Base-by-base conservation (phyloP, 2,329 filamentous ascomycete genomes). In the Stagonosporopsis cucurbitacearum region DNA sequence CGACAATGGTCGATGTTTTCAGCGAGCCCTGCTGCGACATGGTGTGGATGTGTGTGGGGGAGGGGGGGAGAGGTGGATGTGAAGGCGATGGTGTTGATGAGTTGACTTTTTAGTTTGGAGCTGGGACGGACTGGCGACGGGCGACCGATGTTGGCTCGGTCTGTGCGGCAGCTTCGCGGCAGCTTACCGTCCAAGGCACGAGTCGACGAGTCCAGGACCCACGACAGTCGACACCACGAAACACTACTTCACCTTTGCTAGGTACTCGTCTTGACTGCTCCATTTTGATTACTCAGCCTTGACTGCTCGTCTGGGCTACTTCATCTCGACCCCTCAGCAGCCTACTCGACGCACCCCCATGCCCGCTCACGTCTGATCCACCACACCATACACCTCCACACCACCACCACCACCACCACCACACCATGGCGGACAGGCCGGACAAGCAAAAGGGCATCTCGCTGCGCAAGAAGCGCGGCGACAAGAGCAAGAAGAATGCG, bases 391-490 rank as follows among this genome's bases (percentile, higher is more conserved):
- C 19, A 19, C 20, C 3, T 11, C 19, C 45, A 22, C 33, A 23
- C 44, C 43, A 53, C 44, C 39, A 1, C 12, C 41, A 33, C 25
- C 9, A 15, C 12, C 13, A 23, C 23, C 11, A 11, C 19, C 36
- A 39, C 35, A 48, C 39, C 25, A 35, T 84, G 78, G 83, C 84
- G 66, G 78, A 79, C 23, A 75, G 78, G 66, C 77, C 84, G 65
- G 78, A 79, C 23, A 75, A 78, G 66, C 77, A 75, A 53, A 81
- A 81, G 68, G 84, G 84, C 44, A 81, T 88, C 63, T 88, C 86
- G 50, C 80, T 88, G 62, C 83, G 86, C 69, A 87, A 86, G 77
- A 88, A 88, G 77, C 80, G 81, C 63, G 80, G 73, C 70, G 68
- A 79, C 77, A 70, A 80, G 78, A 68, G 81, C 42, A 84, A 84